Evolutionary conservation across 176 grass and related monocot genomes (phyloP).

Genomic region (Oryza glaberrima): DNA sequence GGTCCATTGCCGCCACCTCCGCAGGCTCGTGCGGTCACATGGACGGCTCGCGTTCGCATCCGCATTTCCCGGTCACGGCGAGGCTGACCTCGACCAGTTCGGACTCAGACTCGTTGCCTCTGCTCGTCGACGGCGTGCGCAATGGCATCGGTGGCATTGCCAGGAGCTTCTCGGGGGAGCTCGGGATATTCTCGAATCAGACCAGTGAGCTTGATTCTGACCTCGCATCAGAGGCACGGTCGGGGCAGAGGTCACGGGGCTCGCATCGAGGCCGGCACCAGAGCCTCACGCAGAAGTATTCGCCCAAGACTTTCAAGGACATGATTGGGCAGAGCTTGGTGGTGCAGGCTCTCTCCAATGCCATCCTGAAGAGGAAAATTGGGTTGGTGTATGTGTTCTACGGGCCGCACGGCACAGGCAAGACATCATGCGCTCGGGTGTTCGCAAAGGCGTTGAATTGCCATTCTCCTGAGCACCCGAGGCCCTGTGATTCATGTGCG

Average conservation of each 20-base stretch:
- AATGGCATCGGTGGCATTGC: slow-evolving; percentile 38
- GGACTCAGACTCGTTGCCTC: slow-evolving; percentile 74
- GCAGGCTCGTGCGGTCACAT: slow-evolving; percentile 46
- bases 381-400: slow-evolving; percentile 89
- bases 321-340: slow-evolving; percentile 86
- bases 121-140: slow-evolving; percentile 57
- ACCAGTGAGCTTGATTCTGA: slow-evolving; percentile 60
- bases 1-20: slow-evolving; percentile 51
- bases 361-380: slow-evolving; percentile 73
- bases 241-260: slow-evolving; percentile 49
- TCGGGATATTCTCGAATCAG: slow-evolving; percentile 66
- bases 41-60: slow-evolving; percentile 49
- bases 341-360: slow-evolving; percentile 86
- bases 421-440: slow-evolving; percentile 85
- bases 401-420: slow-evolving; percentile 84
- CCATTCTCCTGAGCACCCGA: slow-evolving; percentile 70
- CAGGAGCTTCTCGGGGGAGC: slow-evolving; percentile 63
- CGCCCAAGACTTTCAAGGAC: slow-evolving; percentile 87
- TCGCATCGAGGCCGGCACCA: slow-evolving; percentile 54
- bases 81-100: slow-evolving; percentile 63
- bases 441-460: slow-evolving; percentile 96
- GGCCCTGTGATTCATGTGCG: slow-evolving; percentile 80
- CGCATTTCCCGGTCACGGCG: slow-evolving; percentile 58
- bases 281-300: slow-evolving; percentile 85
- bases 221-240: slow-evolving; percentile 56